phyloP scores from a whole-genome alignment of 2,329 filamentous ascomycete species.

The Pseudocercospora pini-densiflorae region DNA sequence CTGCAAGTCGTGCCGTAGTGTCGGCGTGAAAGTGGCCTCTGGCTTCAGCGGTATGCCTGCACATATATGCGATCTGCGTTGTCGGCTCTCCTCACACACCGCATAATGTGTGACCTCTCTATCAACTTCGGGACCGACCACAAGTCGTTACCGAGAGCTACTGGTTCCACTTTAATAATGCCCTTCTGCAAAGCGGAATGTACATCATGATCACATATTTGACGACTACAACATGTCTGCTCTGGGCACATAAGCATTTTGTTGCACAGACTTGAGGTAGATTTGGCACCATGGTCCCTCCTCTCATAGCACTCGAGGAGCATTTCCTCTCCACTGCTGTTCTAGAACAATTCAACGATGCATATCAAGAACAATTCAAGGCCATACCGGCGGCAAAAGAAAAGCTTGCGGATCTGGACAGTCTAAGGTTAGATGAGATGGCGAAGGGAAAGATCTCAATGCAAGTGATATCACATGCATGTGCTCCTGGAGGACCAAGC shows the following conservation, averaged over 20 bases:
- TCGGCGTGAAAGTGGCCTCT: background rate
- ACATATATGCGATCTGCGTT: constrained; percentile 9
- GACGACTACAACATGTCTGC: background rate
- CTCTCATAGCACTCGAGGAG: constrained; percentile 44
- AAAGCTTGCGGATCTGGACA: constrained; percentile 37
- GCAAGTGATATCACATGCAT: constrained; percentile 43
- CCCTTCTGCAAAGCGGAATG: background rate
- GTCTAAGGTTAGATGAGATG: constrained; percentile 39
- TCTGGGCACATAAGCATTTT: background rate
- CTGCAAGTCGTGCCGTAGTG: background rate
- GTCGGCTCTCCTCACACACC: constrained; percentile 7
- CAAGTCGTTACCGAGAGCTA: constrained; percentile 6
- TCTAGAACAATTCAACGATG: constrained; percentile 37
- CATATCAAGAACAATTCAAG: constrained; percentile 40
- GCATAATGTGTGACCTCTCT: background rate
- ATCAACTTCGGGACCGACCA: constrained; percentile 2
- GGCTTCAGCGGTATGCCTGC: constrained; percentile 5
- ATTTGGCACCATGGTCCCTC: constrained; percentile 35
- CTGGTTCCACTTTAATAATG: constrained; percentile 1
- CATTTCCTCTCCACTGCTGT: constrained; percentile 43
- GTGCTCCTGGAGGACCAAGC: constrained; percentile 34
- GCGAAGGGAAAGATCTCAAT: constrained; percentile 39
- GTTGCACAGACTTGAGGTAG: background rate
- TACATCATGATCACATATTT: background rate
- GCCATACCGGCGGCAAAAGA: constrained; percentile 36